Evolutionary conservation across 306 rosid species (phyloP), one percentile per base, ranked within the genome.

Genomic region (Pueraria montana): DNA sequence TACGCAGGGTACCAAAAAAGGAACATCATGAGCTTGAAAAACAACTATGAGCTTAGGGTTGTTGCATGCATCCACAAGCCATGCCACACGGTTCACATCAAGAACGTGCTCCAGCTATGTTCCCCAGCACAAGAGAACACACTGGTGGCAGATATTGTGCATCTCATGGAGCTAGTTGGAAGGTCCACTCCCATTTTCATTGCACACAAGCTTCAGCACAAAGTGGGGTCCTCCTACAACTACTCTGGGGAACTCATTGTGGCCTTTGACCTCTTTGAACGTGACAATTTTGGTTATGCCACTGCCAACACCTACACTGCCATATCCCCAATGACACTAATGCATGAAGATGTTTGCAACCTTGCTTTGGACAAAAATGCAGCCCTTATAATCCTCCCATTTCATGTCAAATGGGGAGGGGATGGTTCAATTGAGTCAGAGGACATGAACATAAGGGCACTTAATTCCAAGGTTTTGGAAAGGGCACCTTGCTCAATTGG

Each of bases 401-500:
- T 90, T 61, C 91, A 90, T 21, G 34, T 85, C 1, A 84, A 48
- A 80, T 90, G 90, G 90, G 9, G 74, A 16, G 21, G 24, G 2
- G 81, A 86, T 7, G 93, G 91, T 4, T 67, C 68, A 1, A 16
- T 87, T 0, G 88, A 86, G 26, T 84, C 86, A 3, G 63, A 81
- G 3, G 91, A 86, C 48, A 77, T 6, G 10, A 30, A 46, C 5
- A 78, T 82, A 20, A 86, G 91, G 67, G 32, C 72, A 21, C 5
- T 90, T 10, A 90, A 88, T 62, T 30, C 52, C 21, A 82, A 43
- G 32, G 88, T 90, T 18, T 49, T 90, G 3, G 84, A 82, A 26
- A 77, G 67, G 43, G 76, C 91, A 20, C 93, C 93, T 0, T 90
- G 93, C 48, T 90, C 93, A 0, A 23, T 90, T 2, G 93, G 87